Conservation (phyloP, 176 grass and related monocot species). For the Zea luxurians region DNA sequence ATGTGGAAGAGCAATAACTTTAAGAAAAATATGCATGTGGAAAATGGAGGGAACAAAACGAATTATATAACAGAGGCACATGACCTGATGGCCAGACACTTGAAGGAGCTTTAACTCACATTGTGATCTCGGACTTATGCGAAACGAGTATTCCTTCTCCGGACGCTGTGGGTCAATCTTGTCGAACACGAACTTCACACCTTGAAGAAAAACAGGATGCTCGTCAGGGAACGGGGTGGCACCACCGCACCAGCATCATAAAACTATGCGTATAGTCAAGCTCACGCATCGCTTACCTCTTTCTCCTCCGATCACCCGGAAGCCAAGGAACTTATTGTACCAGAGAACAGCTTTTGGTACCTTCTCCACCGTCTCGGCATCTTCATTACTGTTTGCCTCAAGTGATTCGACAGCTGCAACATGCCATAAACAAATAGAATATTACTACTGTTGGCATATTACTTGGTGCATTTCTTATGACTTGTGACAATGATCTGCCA, state of each 20-base stretch:
- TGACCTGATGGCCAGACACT: conserved; percentile 11
- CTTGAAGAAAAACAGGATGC: conserved; percentile 41
- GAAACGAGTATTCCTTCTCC: conserved; percentile 61
- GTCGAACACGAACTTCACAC: conserved; percentile 71
- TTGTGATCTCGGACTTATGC: conserved; percentile 38
- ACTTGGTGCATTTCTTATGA: neutral
- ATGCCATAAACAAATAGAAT: conserved; percentile 1
- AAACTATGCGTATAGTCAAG: neutral
- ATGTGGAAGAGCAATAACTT: conserved; percentile 10
- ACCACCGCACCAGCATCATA: neutral
- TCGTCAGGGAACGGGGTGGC: conserved; percentile 6
- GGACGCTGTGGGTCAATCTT: conserved; percentile 57
- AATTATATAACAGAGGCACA: conserved; percentile 7
- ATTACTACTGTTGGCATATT: neutral
- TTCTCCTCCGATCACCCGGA: conserved; percentile 40
- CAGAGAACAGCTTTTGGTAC: conserved; percentile 43
- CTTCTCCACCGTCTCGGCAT: conserved; percentile 32
- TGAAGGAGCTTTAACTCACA: conserved; percentile 47
- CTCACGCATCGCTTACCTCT: conserved; percentile 15
- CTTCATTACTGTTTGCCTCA: conserved; percentile 41
- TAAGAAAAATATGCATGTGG: neutral
- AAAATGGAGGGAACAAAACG: neutral
- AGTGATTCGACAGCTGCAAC: conserved; percentile 44
- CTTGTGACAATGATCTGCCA: neutral
- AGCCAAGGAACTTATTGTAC: conserved; percentile 63